Evolutionary conservation across 768 basidiomycete genomes (phyloP).

Genomic region (Suillus weaverae): DNA sequence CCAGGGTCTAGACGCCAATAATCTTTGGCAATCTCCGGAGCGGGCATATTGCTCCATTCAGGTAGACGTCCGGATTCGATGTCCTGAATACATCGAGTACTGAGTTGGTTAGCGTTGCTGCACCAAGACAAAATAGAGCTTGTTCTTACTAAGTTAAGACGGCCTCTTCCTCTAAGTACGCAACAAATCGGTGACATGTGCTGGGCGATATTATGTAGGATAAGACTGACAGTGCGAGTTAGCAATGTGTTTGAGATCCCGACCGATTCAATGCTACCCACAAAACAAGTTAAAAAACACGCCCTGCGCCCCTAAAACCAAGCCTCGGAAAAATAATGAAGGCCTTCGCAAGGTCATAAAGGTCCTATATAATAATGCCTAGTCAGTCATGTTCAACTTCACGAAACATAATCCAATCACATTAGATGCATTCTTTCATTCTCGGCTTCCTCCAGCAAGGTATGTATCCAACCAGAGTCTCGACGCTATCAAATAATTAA

Average conservation of each 20-base stretch:
- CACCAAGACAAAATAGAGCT: constrained; percentile 13
- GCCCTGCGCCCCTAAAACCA: constrained; percentile 91
- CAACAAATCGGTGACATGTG: constrained; percentile 89
- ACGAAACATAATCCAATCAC: constrained; percentile 39
- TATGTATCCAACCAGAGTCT: constrained; percentile 84
- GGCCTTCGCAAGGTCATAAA: constrained; percentile 93
- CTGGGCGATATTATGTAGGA: constrained; percentile 76
- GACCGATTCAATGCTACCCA: constrained; percentile 34
- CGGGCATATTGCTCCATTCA: constrained; percentile 73
- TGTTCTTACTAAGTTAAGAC: constrained; percentile 80
- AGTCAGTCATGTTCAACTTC: constrained; percentile 10
- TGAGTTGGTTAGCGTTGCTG: constrained; percentile 30
- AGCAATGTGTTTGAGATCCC: constrained; percentile 14
- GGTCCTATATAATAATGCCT: constrained; percentile 53
- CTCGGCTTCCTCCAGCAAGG: constrained; percentile 90
- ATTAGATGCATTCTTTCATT: constrained; percentile 97
- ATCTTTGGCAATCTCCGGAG: constrained; percentile 90
- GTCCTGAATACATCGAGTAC: constrained; percentile 81
- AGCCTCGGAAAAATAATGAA: constrained; percentile 71
- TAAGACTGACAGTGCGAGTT: constrained; percentile 48
- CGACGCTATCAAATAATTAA: constrained; percentile 37
- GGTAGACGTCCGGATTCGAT: constrained; percentile 81
- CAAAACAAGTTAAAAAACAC: constrained; percentile 89
- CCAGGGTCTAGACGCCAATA: constrained; percentile 82
- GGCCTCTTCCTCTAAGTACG: constrained; percentile 92